Conservation (phyloP, 345 rosid species). For the Trapa bicornis region DNA sequence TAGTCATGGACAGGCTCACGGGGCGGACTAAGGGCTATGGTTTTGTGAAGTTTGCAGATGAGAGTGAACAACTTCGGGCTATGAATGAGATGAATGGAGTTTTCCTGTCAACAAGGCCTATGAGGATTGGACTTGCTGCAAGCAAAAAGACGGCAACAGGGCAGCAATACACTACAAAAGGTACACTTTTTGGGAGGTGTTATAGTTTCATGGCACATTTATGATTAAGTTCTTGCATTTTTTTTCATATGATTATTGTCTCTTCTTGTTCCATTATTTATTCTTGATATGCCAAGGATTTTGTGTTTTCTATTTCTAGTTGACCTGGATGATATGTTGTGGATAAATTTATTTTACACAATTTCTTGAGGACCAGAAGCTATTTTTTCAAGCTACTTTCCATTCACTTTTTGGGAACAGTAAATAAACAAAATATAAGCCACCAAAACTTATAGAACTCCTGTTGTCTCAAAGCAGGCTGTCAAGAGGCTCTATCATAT, state of each 20-base stretch:
- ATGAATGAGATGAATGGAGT: constrained; percentile 89
- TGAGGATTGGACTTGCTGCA: constrained; percentile 78
- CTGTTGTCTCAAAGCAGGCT: constrained; percentile 93
- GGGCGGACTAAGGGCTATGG: constrained; percentile 87
- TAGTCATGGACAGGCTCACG: constrained; percentile 81
- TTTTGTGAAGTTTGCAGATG: constrained; percentile 78
- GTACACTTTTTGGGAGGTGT: background rate
- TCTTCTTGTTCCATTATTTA: background rate
- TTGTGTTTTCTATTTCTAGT: constrained; percentile 2
- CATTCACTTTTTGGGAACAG: constrained; percentile 35
- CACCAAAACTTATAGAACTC: constrained; percentile 55
- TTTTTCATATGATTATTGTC: background rate
- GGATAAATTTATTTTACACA: constrained; percentile 16
- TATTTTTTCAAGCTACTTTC: constrained; percentile 38
- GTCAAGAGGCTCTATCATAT: constrained; percentile 86
- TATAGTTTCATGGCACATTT: background rate
- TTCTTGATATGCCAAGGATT: constrained; percentile 4
- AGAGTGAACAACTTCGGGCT: constrained; percentile 68
- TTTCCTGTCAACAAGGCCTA: constrained; percentile 80
- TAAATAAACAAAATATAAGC: constrained; percentile 29
- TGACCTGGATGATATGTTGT: background rate
- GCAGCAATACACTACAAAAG: constrained; percentile 55
- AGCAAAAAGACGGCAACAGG: constrained; percentile 48
- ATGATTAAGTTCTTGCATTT: background rate
- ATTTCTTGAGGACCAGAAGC: constrained; percentile 32